Evolutionary conservation across 352 stramenopile species (phyloP), one percentile per base, ranked within the genome.

Genomic region (Globisporangium echinulatum): DNA sequence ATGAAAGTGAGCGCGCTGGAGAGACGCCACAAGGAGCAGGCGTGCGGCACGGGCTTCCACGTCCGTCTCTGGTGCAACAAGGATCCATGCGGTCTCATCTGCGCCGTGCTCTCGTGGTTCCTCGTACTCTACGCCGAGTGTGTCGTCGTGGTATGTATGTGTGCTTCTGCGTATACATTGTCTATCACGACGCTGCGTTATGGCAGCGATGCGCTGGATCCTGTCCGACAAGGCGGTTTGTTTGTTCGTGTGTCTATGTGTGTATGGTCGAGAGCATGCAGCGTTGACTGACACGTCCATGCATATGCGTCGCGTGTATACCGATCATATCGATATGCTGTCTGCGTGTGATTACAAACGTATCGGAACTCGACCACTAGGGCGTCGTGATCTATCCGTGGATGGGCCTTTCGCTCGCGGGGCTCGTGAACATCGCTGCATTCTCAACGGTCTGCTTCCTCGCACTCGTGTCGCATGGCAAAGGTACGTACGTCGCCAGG

Each of bases 391-490:
- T 97, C 49, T 95, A 94, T 53, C 88, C 87, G n/a, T 97, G 89
- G 88, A 90, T 96, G 78, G 82, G 87, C 17, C 61, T 92, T 4
- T 91, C 83, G 50, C 63, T 77, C 10, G 43, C 80, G 42, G 85
- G 82, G 3, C 55, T 94, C 10, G 62, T 93, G 2, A 79, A 96
- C 54, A 92, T 92, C 17, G 52, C 62, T 7, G 58, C 66, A 15
- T 92, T 96, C 70, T 85, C 76, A 37, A 46, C 60, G 5, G 48
- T 96, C 14, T 84, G 74, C 68, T 92, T 94, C 63, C 59, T 99
- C 59, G 96, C 96, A 2, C 72, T 98, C 6, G 73, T 88, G 33
- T 88, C 87, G 4, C 97, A 99, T 68, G 92, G 97, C 67, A 97
- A 97, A 93, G 85, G 87, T 94, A 49, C 1, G 47, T 9, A 11